Evolutionary conservation across 805 yeast species (phyloP).

Genomic region (Priceomyces haplophilus): DNA sequence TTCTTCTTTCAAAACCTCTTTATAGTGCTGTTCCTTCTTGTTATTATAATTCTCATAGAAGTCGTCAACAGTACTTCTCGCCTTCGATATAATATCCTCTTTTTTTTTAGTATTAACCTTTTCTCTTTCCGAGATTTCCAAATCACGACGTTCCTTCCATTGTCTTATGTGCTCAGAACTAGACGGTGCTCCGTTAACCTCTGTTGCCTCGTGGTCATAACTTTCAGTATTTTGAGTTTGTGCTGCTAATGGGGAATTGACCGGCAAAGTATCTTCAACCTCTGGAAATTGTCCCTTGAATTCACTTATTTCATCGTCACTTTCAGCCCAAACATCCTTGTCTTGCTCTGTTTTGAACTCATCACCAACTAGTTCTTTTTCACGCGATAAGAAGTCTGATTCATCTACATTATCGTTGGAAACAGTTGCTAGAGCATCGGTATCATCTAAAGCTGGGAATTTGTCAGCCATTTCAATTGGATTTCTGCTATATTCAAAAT

Average conservation of each 20-base stretch:
- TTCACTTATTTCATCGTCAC: conserved; percentile 49
- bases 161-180: conserved; percentile 55
- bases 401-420: conserved; percentile 34
- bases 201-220: conserved; percentile 35
- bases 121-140: conserved; percentile 80
- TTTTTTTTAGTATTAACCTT: conserved; percentile 62
- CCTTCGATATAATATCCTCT: conserved; percentile 66
- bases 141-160: conserved; percentile 80
- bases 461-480: conserved; percentile 58
- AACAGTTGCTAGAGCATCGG: conserved; percentile 25
- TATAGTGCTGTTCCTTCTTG: conserved; percentile 70
- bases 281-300: conserved; percentile 67
- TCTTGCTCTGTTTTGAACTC: conserved; percentile 69
- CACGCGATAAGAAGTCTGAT: conserved; percentile 65
- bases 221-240: conserved; percentile 16
- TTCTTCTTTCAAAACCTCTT: conserved; percentile 63
- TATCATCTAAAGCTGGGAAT: conserved; percentile 63
- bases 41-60: conserved; percentile 87
- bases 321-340: conserved; percentile 41
- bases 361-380: conserved; percentile 64
- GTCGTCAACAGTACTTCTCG: conserved; percentile 81
- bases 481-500: too few relatives aligned
- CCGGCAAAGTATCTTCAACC: conserved; percentile 35
- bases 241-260: conserved; percentile 4
- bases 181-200: conserved; percentile 23